Base-by-base conservation (phyloP, 140 eudicot genomes). In the Ambrosia hybrid region DNA sequence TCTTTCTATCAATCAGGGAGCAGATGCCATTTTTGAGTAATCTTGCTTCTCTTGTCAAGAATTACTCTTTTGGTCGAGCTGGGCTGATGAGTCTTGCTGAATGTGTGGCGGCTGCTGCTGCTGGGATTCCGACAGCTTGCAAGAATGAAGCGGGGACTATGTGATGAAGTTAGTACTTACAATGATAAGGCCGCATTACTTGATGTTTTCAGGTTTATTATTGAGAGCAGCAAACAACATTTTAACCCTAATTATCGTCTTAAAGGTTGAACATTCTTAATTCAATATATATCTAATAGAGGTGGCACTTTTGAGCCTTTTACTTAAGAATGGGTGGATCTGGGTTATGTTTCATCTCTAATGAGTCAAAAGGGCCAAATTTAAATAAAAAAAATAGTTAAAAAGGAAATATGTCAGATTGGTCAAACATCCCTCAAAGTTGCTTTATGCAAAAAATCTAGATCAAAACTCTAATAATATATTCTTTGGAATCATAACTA, bases 191-290 rank as follows among this genome's bases (percentile, higher is more conserved):
- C 76, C 9, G 76, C 82, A 61, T 83, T 94, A 56, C 81, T 94
- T 66, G 97, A 94, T 77, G 70, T 64, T 78, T 78, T 90, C 51
- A 86, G 96, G 68, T 94, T 80, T 80, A 81, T 94, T 57, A 73
- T 90, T 45, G 97, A 94, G 73, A 90, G 88, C 82, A 82, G 99
- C 83, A 94, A 85, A 76, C 99, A 88, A 69, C 97, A 94, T 83
- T 94, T 88, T 68, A 94, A 94, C 80, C 91, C 91, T 72, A 80
- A 72, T 74, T 94, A 88, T 74, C 97, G 99, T 34, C 85, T 76
- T 73, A 83, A 85, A 90, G 99, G 99, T 90, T 59, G 70, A 48
- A 65, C 14, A 56, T 76, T 73, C 26, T 56, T n/a, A 55, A 37
- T 53, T 68, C 21, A 11, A 26, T 82, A 59, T 65, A 71, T 16